phyloP scores from a whole-genome alignment of 163 green algal genomes.

The Volvox carteri region DNA sequence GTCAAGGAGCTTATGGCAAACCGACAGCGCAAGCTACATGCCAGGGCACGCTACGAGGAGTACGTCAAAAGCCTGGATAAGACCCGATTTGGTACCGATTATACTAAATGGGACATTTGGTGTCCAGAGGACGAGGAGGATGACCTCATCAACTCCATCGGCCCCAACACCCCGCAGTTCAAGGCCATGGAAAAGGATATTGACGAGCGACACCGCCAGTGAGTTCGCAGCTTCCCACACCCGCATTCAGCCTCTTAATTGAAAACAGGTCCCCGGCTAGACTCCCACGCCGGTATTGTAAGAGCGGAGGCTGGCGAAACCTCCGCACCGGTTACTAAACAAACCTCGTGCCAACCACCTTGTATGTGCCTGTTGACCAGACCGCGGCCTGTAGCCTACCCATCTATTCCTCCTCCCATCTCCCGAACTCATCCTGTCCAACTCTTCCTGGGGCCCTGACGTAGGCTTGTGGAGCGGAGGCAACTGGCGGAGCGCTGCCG shows the following conservation, averaged over 20 bases:
- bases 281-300: too few relatives aligned
- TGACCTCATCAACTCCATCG: constrained; percentile 79
- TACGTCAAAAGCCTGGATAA: constrained; percentile 60
- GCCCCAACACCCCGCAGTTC: constrained; percentile 76
- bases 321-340: too few relatives aligned
- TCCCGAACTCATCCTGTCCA: too few relatives aligned
- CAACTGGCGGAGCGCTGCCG: constrained; percentile 81
- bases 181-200: constrained; percentile 88
- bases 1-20: constrained; percentile 77
- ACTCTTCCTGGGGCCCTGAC: too few relatives aligned
- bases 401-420: too few relatives aligned
- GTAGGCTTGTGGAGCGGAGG: constrained; percentile 82
- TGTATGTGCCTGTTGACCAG: too few relatives aligned
- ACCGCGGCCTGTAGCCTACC: too few relatives aligned
- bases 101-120: constrained; percentile 88
- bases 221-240: too few relatives aligned
- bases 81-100: constrained; percentile 77
- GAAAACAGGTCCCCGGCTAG: too few relatives aligned
- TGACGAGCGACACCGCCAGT: constrained; percentile 77
- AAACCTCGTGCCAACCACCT: too few relatives aligned
- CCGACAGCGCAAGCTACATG: constrained; percentile 68
- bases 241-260: too few relatives aligned
- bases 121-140: constrained; percentile 90
- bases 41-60: constrained; percentile 68
- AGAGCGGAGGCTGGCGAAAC: too few relatives aligned